phyloP scores from a whole-genome alignment of 2,329 filamentous ascomycete species.

The Claviceps sorghi region DNA sequence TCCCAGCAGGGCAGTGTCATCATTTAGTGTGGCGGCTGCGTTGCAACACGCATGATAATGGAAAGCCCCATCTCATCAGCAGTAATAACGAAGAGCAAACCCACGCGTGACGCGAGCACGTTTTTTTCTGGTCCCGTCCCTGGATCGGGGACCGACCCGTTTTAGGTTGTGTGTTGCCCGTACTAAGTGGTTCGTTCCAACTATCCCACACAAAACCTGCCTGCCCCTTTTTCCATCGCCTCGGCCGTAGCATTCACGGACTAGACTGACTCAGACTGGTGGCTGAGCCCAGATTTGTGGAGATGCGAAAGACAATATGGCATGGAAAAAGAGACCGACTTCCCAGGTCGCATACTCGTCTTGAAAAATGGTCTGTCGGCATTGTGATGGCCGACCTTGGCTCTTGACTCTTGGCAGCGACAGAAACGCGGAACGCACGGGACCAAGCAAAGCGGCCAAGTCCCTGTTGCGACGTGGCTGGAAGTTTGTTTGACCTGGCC shows the following conservation, averaged over 20 bases:
- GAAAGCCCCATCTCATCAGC: not conserved
- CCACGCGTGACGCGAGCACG: not conserved
- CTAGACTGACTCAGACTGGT: not conserved
- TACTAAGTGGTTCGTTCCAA: not conserved
- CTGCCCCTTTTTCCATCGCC: not conserved
- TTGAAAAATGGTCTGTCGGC: not conserved
- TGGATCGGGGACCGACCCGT: not conserved
- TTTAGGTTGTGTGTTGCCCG: not conserved
- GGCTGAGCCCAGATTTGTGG: not conserved
- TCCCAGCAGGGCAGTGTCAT: not conserved
- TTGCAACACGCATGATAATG: not conserved
- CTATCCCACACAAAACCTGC: not conserved
- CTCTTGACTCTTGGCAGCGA: not conserved
- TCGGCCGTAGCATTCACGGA: not conserved
- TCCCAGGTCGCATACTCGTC: not conserved
- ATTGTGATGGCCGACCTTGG: not conserved
- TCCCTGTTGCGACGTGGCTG: not conserved
- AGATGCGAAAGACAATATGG: not conserved
- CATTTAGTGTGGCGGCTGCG: not conserved
- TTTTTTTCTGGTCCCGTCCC: not conserved
- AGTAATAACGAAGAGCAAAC: not conserved
- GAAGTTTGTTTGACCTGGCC: too few relatives aligned
- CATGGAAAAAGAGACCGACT: not conserved
- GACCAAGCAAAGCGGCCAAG: not conserved
- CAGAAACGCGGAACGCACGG: not conserved